These are phyloP conservation scores for Talaromyces proteolyticus DNA, from an alignment of 495 filamentous ascomycete genomes.

Conservation along the genomic window DNA sequence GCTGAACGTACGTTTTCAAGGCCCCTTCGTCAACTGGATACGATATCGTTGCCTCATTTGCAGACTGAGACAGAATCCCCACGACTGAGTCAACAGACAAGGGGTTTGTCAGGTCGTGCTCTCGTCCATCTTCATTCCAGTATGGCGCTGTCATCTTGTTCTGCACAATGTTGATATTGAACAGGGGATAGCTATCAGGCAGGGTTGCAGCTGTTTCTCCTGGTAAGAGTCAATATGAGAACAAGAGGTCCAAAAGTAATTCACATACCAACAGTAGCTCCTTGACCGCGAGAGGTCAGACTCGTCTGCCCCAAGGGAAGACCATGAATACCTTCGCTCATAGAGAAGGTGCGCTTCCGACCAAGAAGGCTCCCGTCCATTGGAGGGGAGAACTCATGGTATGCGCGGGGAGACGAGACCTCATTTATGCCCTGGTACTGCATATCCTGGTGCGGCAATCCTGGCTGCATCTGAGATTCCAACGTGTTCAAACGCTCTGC, in stretches of 20 bases:
- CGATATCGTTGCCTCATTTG: constrained; percentile 30
- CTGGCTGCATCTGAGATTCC: constrained; percentile 58
- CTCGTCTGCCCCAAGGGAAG: constrained; percentile 40
- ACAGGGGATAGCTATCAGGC: constrained; percentile 8
- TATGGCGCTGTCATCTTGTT: constrained; percentile 3
- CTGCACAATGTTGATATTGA: not conserved
- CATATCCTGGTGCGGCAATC: constrained; percentile 40
- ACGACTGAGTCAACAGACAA: constrained; percentile 1
- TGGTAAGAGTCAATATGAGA: not conserved
- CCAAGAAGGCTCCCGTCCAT: constrained; percentile 30
- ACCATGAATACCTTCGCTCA: constrained; percentile 45
- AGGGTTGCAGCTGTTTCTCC: constrained; percentile 4
- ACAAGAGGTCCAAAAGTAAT: not conserved
- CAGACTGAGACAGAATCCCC: constrained; percentile 1
- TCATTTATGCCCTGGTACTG: constrained; percentile 43
- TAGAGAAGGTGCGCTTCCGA: constrained; percentile 53
- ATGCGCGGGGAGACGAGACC: constrained; percentile 33
- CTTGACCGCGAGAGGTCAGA: constrained; percentile 31
- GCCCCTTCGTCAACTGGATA: constrained; percentile 38
- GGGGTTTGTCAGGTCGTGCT: constrained; percentile 22
- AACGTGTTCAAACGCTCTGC: constrained; percentile 82
- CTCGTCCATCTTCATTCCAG: constrained; percentile 9
- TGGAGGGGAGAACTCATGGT: constrained; percentile 45
- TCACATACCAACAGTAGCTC: constrained; percentile 5
- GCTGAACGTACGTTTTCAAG: constrained; percentile 31